Conservation (phyloP, 345 rosid genomes). For the Durio zibethinus region DNA sequence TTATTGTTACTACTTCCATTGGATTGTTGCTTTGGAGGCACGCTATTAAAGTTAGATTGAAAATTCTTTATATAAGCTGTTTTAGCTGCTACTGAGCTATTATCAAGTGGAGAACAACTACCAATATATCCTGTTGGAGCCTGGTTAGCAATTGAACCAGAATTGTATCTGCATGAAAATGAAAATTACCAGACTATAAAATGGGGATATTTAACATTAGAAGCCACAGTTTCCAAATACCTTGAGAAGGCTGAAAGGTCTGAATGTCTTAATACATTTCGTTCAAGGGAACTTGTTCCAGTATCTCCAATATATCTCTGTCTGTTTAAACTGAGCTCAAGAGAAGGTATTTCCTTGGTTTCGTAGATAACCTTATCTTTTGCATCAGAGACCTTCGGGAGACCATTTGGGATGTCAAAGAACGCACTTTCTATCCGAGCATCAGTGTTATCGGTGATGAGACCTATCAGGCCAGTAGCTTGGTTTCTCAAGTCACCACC, state of each 20-base stretch:
- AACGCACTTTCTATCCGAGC: conserved; percentile 26
- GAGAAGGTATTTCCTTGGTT: conserved; percentile 33
- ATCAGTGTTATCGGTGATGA: conserved; percentile 15
- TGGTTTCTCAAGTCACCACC: conserved; percentile 22
- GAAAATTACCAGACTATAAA: conserved; percentile 4
- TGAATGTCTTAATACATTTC: conserved; percentile 42
- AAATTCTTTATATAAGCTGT: conserved; percentile 31
- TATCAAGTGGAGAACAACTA: conserved; percentile 42
- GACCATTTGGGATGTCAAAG: conserved; percentile 17
- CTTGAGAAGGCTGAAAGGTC: conserved; percentile 55
- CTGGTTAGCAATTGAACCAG: conserved; percentile 35
- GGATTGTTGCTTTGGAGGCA: conserved; percentile 34
- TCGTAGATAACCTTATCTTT: conserved; percentile 27
- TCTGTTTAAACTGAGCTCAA: conserved; percentile 47
- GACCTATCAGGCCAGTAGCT: conserved; percentile 22
- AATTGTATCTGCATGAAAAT: conserved; percentile 36
- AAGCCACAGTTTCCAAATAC: conserved; percentile 21
- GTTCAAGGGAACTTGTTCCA: conserved; percentile 25
- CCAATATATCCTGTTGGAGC: conserved; percentile 37
- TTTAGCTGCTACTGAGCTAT: conserved; percentile 42
- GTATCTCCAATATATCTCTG: conserved; percentile 29
- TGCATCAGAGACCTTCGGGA: conserved; percentile 18
- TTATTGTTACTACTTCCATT: conserved; percentile 46
- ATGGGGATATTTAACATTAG: background rate
- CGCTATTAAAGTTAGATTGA: conserved; percentile 34